These are phyloP conservation scores for Ambrosia artemisiifolia DNA, from an alignment of 129 eudicot species.

Conservation along the genomic window DNA sequence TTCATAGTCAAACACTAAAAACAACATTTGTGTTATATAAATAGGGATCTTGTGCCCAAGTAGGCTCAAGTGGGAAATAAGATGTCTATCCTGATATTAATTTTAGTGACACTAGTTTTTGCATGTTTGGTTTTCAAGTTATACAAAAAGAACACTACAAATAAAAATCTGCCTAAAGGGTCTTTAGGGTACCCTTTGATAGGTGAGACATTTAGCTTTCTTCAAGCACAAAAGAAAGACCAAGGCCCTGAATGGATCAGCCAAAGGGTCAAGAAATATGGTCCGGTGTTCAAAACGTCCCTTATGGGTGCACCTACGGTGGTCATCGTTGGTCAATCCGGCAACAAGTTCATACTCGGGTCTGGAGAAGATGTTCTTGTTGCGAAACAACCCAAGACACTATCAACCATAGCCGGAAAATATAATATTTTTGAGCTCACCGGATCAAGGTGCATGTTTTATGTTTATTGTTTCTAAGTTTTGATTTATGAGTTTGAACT, in stretches of 20 bases:
- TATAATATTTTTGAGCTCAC: slow-evolving; percentile 32
- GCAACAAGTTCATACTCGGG: slow-evolving; percentile 36
- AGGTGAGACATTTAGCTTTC: slow-evolving; percentile 41
- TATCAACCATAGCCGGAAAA: slow-evolving; percentile 27
- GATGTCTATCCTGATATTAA: slow-evolving; percentile 21
- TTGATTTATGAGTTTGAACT: background rate
- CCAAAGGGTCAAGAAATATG: slow-evolving; percentile 26
- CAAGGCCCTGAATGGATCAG: slow-evolving; percentile 34
- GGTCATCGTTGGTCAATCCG: slow-evolving; percentile 33
- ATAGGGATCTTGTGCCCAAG: background rate
- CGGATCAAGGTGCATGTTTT: slow-evolving; percentile 22
- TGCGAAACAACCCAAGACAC: slow-evolving; percentile 34
- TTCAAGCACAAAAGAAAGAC: slow-evolving; percentile 37
- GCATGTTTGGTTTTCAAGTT: slow-evolving; percentile 16
- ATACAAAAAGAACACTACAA: background rate
- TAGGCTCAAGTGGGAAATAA: background rate
- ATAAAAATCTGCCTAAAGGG: slow-evolving; percentile 25
- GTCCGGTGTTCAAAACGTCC: slow-evolving; percentile 35
- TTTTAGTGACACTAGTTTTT: slow-evolving; percentile 10
- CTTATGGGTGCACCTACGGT: slow-evolving; percentile 37
- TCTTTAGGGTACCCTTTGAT: slow-evolving; percentile 33
- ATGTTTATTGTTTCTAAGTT: background rate
- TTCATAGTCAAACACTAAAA: too few relatives aligned
- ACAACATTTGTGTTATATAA: too few relatives aligned
- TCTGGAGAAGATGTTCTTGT: slow-evolving; percentile 27